These are phyloP conservation scores for Manihot esculenta DNA, from an alignment of 441 rosid species.

Conservation along the genomic window DNA sequence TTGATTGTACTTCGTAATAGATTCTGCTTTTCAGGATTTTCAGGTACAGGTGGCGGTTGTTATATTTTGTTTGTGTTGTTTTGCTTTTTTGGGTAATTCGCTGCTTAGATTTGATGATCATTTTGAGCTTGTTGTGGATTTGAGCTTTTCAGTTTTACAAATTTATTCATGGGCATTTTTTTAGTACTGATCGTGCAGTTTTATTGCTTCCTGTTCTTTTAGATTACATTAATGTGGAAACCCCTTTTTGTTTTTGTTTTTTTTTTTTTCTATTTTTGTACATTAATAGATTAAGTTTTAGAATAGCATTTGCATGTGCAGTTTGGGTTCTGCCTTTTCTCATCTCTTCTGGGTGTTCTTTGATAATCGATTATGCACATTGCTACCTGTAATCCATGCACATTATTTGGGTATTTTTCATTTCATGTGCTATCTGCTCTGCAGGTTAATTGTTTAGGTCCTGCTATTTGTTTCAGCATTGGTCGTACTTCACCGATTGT, in stretches of 20 bases:
- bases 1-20: not conserved
- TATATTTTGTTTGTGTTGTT: not conserved
- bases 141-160: not conserved
- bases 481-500: too few relatives aligned
- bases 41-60: not conserved
- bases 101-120: constrained; percentile 3
- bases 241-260: too few relatives aligned
- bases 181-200: not conserved
- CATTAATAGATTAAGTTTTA: not conserved
- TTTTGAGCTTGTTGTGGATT: not conserved
- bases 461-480: not conserved
- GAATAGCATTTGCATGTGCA: not conserved
- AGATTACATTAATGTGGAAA: not conserved
- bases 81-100: not conserved
- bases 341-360: not conserved
- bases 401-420: too few relatives aligned
- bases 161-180: not conserved
- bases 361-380: not conserved
- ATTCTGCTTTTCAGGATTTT: not conserved
- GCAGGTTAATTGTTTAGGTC: too few relatives aligned
- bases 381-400: not conserved
- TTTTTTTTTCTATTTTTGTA: not conserved
- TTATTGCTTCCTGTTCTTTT: not conserved
- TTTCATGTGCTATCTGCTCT: too few relatives aligned
- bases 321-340: not conserved